Evolutionary conservation across 2,329 filamentous ascomycete species (phyloP).

Genomic region (Elsinoe perseae): DNA sequence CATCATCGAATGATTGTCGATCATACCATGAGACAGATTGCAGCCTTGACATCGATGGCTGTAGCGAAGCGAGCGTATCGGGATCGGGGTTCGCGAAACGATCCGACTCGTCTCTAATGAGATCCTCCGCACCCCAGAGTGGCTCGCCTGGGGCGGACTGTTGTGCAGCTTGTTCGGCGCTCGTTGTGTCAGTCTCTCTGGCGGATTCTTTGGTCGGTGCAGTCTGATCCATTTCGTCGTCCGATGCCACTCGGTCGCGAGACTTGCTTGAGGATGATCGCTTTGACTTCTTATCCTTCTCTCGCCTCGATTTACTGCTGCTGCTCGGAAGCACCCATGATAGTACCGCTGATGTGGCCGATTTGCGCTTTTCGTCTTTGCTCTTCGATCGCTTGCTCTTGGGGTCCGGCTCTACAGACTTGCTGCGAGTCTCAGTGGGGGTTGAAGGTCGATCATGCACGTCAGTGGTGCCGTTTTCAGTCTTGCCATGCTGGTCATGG

Average conservation of each 20-base stretch:
- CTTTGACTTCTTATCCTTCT: slow-evolving; percentile 16
- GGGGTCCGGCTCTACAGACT: not conserved
- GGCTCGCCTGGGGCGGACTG: not conserved
- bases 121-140: slow-evolving; percentile 29
- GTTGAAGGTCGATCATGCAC: not conserved
- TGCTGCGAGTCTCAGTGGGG: not conserved
- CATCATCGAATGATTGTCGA: not conserved
- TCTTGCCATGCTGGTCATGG: not conserved
- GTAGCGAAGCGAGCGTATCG: not conserved
- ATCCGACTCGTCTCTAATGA: slow-evolving; percentile 27
- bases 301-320: slow-evolving; percentile 13
- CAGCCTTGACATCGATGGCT: not conserved
- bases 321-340: slow-evolving; percentile 9
- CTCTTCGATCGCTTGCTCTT: slow-evolving; percentile 7
- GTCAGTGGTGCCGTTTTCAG: not conserved
- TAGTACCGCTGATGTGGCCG: not conserved
- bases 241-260: not conserved
- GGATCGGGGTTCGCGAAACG: not conserved
- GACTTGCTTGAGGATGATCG: slow-evolving; percentile 9
- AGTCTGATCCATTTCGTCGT: not conserved
- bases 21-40: too few species aligned
- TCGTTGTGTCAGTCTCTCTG: not conserved
- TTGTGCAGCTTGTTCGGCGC: not conserved
- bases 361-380: slow-evolving; percentile 7
- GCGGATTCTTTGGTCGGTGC: not conserved